A percentile compares a stretch with the other conserved stretches of the same genome.
Conservation (phyloP, 2,329 filamentous ascomycete species). For the Tolypocladium amazonense region DNA sequence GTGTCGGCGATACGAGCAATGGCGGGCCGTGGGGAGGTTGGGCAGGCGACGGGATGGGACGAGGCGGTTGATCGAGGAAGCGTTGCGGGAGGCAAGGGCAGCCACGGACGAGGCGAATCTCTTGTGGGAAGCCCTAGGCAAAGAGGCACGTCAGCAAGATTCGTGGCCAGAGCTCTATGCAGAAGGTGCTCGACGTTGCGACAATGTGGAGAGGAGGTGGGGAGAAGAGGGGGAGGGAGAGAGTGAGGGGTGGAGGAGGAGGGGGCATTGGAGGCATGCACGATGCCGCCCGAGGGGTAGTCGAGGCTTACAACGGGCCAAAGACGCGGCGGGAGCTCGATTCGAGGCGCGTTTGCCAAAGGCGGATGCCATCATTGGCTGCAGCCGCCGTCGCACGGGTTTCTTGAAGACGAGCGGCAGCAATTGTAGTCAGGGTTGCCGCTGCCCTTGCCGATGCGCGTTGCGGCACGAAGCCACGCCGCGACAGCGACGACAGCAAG, state of each 20-base stretch:
- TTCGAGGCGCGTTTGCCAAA: background rate
- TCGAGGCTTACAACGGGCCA: background rate
- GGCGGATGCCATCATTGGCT: background rate
- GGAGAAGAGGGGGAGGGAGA: background rate
- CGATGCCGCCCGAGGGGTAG: background rate
- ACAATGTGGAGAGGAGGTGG: background rate
- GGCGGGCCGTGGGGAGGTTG: conserved; percentile 24
- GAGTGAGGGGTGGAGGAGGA: background rate
- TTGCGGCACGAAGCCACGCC: background rate
- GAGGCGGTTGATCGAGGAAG: background rate
- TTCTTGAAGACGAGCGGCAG: background rate
- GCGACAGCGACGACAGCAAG: background rate
- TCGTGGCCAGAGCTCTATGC: background rate
- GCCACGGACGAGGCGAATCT: conserved; percentile 1
- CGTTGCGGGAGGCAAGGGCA: background rate
- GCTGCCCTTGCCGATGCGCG: background rate
- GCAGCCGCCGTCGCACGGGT: background rate
- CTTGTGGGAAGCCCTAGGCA: background rate
- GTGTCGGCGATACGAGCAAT: conserved; percentile 65
- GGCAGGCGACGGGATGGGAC: background rate
- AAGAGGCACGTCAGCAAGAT: background rate
- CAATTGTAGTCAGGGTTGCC: background rate
- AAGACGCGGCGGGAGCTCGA: background rate
- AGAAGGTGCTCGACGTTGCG: conserved; percentile 1
- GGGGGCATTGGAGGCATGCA: background rate